These are phyloP conservation scores for Silene coronaria DNA, from an alignment of 179 eudicot species.

Conservation along the genomic window DNA sequence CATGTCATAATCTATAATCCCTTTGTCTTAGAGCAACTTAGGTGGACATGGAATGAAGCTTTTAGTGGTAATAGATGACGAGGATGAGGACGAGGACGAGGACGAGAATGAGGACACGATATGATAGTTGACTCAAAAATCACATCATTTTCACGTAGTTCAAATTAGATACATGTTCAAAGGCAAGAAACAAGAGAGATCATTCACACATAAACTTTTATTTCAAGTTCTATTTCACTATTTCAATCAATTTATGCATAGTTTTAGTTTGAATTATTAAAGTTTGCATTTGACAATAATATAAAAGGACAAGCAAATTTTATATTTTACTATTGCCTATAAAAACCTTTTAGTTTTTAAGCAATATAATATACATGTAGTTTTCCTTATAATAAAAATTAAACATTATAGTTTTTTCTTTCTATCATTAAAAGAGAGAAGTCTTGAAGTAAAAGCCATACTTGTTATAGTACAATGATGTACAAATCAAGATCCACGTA, in stretches of 20 bases:
- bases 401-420: background rate
- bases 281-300: too few species aligned
- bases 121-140: conserved; percentile 12
- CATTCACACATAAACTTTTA: background rate
- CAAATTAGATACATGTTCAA: conserved; percentile 7
- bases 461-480: background rate
- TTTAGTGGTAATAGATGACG: conserved; percentile 1
- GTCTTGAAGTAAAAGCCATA: conserved; percentile 17
- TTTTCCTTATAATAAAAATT: background rate
- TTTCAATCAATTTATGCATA: too few species aligned
- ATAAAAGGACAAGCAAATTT: too few species aligned
- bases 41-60: background rate
- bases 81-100: background rate
- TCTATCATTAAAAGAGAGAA: background rate
- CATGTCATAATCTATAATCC: conserved; percentile 24
- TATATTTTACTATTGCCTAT: too few species aligned
- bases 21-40: conserved; percentile 32
- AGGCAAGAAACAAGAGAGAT: background rate
- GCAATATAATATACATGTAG: background rate
- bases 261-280: too few species aligned
- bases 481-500: background rate
- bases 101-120: background rate
- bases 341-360: too few species aligned
- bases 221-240: background rate
- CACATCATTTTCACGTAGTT: conserved; percentile 22